phyloP scores from a whole-genome alignment of 495 filamentous ascomycete species.

The Astrocystis sublimbata region DNA sequence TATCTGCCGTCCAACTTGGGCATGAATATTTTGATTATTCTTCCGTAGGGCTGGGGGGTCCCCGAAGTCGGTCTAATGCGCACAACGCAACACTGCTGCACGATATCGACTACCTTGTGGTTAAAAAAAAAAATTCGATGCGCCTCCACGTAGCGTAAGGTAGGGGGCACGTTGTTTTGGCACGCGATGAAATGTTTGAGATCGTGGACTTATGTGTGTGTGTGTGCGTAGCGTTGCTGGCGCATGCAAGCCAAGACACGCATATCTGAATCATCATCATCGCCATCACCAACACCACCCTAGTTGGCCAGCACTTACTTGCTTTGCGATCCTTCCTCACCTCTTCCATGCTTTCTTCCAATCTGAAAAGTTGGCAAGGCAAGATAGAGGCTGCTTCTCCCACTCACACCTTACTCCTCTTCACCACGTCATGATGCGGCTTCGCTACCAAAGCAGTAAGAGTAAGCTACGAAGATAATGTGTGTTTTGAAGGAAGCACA shows the following conservation, averaged over 20 bases:
- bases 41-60: conserved; percentile 17
- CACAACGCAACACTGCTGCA: not conserved
- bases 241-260: conserved; percentile 11
- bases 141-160: conserved; percentile 14
- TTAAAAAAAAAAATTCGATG: conserved; percentile 8
- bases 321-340: not conserved
- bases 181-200: not conserved
- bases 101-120: conserved; percentile 4
- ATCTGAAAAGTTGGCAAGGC: not conserved
- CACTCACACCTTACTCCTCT: not conserved
- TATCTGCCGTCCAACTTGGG: not conserved
- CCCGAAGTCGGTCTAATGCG: conserved; percentile 5
- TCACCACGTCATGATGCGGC: not conserved
- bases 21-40: conserved; percentile 14
- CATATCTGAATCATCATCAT: conserved; percentile 12
- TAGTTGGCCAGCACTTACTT: conserved; percentile 5
- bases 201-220: too few relatives aligned
- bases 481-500: too few relatives aligned
- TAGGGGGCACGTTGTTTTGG: not conserved
- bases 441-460: not conserved
- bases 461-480: too few relatives aligned
- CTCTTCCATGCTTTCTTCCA: not conserved
- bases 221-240: conserved; percentile 1
- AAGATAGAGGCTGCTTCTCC: not conserved
- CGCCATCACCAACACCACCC: too few relatives aligned